Base-by-base conservation (phyloP, 1,284 basidiomycete genomes). In the Trichosporon ovoides region DNA sequence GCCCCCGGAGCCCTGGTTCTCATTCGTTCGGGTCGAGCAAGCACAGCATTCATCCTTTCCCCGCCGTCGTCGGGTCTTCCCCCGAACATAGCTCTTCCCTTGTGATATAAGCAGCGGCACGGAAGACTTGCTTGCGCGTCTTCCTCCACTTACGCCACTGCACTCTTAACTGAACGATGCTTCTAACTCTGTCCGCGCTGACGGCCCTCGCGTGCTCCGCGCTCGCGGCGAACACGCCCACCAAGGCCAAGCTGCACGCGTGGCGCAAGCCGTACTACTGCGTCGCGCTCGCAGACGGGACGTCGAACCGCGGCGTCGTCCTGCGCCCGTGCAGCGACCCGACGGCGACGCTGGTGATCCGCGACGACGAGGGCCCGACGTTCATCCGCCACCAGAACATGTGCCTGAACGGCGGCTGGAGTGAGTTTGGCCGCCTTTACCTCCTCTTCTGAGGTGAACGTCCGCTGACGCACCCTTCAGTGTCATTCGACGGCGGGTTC, bases 381-480 rank as follows among this genome's bases (percentile, higher is more conserved):
- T 48, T 48, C 43, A 48, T 48, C 16, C 43, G 43, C 43, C 43
- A 48, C 43, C 10, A n/a, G 22, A 48, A 48, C 43, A 14, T 28
- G 5, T 48, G 43, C n/a, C 24, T 48, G 43, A 48, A 48, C 43
- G 43, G 43, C 43, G 43, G 16, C 6, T 48, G 6, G 16, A 14
- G 43, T 48, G 43, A 48, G 43, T 48, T 38, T 2, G 16, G 16
- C 37, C 4, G n/a, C 37, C 16, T 16, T 2, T 7, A 9, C 4
- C 37, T 4, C 16, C 38, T 10, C 19, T 6, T 11, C 19, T 2
- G 18, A 20, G 9, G n/a, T n/a, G n/a, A n/a, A n/a, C n/a, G n/a
- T n/a, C n/a, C n/a, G n/a, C n/a, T n/a, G n/a, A n/a, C n/a, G n/a
- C n/a, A n/a, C n/a, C n/a, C n/a, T n/a, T n/a, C 14, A 48, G 43